phyloP scores from a whole-genome alignment of 2,329 filamentous ascomycete species.

The Ophiostoma himal-ulmi region DNA sequence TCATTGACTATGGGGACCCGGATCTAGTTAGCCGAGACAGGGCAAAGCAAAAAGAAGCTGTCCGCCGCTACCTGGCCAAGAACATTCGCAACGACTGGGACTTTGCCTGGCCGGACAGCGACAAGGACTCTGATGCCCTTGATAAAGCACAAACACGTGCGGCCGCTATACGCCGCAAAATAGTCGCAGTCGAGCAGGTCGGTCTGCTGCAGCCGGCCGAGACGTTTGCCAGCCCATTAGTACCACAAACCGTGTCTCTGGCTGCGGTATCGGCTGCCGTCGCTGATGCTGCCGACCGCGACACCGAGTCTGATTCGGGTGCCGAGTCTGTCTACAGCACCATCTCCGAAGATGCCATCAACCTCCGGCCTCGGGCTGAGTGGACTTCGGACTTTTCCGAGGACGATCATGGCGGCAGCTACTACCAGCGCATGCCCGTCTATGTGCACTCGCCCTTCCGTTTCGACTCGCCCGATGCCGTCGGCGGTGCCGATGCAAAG shows the following conservation, averaged over 20 bases:
- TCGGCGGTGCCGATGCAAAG: constrained; percentile 40
- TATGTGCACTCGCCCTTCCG: constrained; percentile 42
- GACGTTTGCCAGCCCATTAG: constrained; percentile 21
- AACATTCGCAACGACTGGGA: constrained; percentile 56
- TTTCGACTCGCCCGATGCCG: constrained; percentile 46
- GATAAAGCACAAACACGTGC: neutral
- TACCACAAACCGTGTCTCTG: neutral
- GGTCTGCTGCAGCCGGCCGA: constrained; percentile 18
- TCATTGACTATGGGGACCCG: constrained; percentile 46
- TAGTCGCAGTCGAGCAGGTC: constrained; percentile 18
- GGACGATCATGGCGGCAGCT: constrained; percentile 35
- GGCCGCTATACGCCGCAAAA: neutral
- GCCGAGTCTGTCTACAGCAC: constrained; percentile 51
- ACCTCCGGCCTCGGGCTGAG: constrained; percentile 47
- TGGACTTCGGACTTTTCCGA: constrained; percentile 55
- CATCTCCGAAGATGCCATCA: constrained; percentile 49
- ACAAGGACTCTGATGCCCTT: neutral
- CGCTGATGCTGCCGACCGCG: constrained; percentile 26
- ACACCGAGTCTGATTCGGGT: constrained; percentile 38
- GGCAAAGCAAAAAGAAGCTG: constrained; percentile 56
- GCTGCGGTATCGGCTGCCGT: constrained; percentile 20
- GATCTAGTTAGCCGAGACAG: constrained; percentile 59
- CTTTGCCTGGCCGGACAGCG: constrained; percentile 47
- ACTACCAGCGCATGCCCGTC: constrained; percentile 27
- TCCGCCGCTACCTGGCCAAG: constrained; percentile 49